Evolutionary conservation across 306 rosid genomes (phyloP), one percentile per base, ranked within the genome.

Genomic region (Cicer judaicum): DNA sequence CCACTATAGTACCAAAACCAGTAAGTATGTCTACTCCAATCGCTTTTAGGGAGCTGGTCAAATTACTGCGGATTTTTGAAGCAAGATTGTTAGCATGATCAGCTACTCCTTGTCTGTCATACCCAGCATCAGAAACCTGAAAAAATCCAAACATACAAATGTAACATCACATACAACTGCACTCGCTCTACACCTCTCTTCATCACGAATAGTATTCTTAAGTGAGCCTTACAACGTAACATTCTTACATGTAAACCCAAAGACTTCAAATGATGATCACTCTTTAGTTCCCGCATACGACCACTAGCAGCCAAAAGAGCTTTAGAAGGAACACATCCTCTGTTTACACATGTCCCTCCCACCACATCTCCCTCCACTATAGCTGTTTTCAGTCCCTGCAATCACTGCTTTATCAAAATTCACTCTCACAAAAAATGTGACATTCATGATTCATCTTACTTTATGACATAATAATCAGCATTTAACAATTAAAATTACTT

Each of bases 11-110:
- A 75, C 98, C 99, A 78, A 87, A 83, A 77, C 99, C 99, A 10
- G 97, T 89, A 66, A 95, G 82, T 81, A 95, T 90, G 75, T 95
- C 98, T 62, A 95, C 99, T 80, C 99, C 99, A 57, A 95, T 86
- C n/a, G 98, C 92, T 76, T 90, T 95, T 82, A 95, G 81, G 57
- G 98, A 95, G 87, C 84, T 95, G 67, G 98, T 95, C 87, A 95
- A 85, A 73, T 88, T 92, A 67, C 64, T 77, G 13, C 99, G 96
- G 55, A 95, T 95, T 90, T 95, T 92, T 1, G 93, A 63, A 73
- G 99, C 99, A 80, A 95, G 99, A 82, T 95, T 95, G 64, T 87
- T 92, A 43, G 99, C 99, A 82, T 95, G 99, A 74, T 95, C 98
- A 55, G 99, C 99, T 3, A 95, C 98, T 74, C 92, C 99, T 82